Percentiles rank a stretch among this genome's conserved stretches.
These are phyloP conservation scores for Cardamine resedifolia DNA, from an alignment of 345 rosid genomes.

Conservation along the genomic window DNA sequence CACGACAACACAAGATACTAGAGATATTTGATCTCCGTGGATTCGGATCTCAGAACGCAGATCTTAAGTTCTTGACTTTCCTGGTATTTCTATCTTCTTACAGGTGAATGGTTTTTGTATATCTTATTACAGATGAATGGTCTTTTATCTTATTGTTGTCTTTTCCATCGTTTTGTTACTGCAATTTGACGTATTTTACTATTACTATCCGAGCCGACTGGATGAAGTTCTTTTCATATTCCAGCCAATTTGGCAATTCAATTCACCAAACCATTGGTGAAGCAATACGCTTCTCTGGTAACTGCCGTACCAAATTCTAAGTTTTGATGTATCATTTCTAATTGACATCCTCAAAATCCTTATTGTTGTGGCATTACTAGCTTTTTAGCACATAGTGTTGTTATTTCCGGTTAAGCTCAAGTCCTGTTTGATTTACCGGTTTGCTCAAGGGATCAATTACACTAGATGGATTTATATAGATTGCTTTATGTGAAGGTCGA, in stretches of 20 bases:
- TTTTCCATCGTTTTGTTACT: constrained; percentile 15
- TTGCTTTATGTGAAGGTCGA: constrained; percentile 54
- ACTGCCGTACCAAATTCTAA: constrained; percentile 2
- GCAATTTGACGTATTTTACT: constrained; percentile 89
- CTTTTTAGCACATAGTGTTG: no score
- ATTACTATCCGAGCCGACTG: constrained; percentile 85
- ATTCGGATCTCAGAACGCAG: constrained; percentile 64
- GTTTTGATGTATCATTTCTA: no score
- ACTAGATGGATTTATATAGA: background rate
- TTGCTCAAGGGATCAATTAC: background rate
- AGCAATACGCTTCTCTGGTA: constrained; percentile 85
- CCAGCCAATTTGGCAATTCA: constrained; percentile 88
- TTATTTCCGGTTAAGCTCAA: no score
- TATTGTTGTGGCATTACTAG: no score
- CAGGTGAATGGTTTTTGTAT: constrained; percentile 16
- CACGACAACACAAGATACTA: constrained; percentile 70
- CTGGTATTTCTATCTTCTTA: constrained; percentile 52
- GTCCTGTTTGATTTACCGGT: background rate
- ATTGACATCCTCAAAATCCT: no score
- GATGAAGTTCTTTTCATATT: constrained; percentile 85
- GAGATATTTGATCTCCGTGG: constrained; percentile 81
- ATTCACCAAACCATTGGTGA: constrained; percentile 67
- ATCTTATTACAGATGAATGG: no score
- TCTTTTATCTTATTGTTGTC: no score
- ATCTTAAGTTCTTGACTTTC: constrained; percentile 69